Conservation (phyloP, 169 alveolate genomes). For the Plasmodium gallinaceum region DNA sequence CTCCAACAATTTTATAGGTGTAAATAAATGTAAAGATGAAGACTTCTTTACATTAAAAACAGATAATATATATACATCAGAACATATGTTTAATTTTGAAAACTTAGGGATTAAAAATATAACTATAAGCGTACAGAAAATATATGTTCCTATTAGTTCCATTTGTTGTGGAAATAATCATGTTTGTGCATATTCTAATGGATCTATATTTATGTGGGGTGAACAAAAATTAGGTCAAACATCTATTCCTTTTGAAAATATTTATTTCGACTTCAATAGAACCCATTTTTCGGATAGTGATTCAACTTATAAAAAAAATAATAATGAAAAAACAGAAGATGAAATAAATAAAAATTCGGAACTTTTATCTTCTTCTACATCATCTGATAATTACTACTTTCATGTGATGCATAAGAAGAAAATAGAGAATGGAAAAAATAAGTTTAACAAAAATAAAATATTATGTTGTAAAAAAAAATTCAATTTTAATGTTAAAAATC, state of each 20-base stretch:
- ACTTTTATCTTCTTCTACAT: conserved; percentile 29
- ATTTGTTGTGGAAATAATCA: conserved; percentile 71
- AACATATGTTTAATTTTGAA: conserved; percentile 67
- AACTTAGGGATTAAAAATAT: conserved; percentile 60
- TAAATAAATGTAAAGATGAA: conserved; percentile 55
- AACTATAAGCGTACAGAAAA: conserved; percentile 68
- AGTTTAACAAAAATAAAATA: conserved; percentile 50
- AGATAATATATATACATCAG: conserved; percentile 56
- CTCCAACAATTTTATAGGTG: conserved; percentile 24
- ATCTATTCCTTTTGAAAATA: conserved; percentile 69
- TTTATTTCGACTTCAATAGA: conserved; percentile 54
- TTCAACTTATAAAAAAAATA: conserved; percentile 39
- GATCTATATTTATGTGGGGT: conserved; percentile 77
- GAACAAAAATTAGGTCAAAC: conserved; percentile 74
- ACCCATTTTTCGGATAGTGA: conserved; percentile 51
- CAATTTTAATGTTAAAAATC: conserved; percentile 47
- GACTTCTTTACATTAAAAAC: conserved; percentile 59
- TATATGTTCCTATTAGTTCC: conserved; percentile 69
- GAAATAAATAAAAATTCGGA: conserved; percentile 36
- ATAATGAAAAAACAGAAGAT: conserved; percentile 26
- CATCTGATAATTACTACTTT: conserved; percentile 43
- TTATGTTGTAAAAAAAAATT: conserved; percentile 45
- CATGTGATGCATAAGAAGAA: conserved; percentile 55
- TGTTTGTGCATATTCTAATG: conserved; percentile 75
- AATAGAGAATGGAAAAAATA: conserved; percentile 44